Conservation (phyloP, 169 alveolate genomes). For the Pseudocohnilembus persalinus region DNA sequence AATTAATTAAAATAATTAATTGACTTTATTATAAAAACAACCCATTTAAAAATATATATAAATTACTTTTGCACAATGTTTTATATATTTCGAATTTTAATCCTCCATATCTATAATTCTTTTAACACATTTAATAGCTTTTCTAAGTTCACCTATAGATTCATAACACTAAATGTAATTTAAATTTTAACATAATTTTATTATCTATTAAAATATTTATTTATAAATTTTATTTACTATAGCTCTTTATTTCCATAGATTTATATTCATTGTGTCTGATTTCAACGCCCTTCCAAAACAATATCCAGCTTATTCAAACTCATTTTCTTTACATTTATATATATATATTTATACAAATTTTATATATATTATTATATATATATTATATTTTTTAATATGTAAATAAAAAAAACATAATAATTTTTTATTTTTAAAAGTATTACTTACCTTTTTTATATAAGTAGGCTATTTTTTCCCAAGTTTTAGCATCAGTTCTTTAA, state of each 20-base stretch:
- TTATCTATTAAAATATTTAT: too few species aligned
- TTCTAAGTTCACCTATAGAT: constrained; percentile 25
- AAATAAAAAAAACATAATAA: too few species aligned
- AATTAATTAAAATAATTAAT: not conserved
- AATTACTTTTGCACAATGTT: constrained; percentile 27
- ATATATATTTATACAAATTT: too few species aligned
- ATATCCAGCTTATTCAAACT: constrained; percentile 23
- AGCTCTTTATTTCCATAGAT: constrained; percentile 22
- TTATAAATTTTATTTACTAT: not conserved
- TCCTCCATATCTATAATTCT: constrained; percentile 18
- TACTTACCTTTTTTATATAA: constrained; percentile 25
- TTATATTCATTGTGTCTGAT: constrained; percentile 9
- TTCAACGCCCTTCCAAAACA: constrained; percentile 28
- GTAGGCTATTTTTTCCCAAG: constrained; percentile 19
- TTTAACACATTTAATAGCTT: constrained; percentile 18
- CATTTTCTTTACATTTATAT: constrained; percentile 1
- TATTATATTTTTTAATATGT: too few species aligned
- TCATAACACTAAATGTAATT: constrained; percentile 4
- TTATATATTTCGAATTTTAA: constrained; percentile 5
- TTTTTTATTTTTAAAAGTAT: too few species aligned
- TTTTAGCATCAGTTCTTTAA: constrained; percentile 1
- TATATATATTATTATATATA: too few species aligned
- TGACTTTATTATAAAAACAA: not conserved
- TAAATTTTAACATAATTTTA: too few species aligned
- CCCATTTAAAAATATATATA: not conserved